Base-by-base conservation (phyloP, 1,284 basidiomycete species). In the Rhodotorula sp. region DNA sequence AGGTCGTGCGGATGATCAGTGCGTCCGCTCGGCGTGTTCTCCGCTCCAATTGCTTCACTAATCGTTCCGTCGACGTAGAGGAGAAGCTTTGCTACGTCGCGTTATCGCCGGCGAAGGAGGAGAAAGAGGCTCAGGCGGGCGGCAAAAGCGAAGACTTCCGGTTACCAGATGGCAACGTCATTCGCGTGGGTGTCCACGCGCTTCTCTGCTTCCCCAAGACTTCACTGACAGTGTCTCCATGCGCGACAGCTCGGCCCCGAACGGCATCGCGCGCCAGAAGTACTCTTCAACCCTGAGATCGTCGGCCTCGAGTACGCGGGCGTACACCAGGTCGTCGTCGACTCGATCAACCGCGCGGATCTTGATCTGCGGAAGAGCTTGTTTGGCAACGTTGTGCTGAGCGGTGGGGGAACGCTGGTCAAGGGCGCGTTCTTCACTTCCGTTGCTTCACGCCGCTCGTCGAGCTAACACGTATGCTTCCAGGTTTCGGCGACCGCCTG, bases 21-120 rank as follows among this genome's bases (percentile, higher is more conserved):
- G 58, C 29, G 72, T 70, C 46, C 2, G n/a, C 32, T 19, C 13
- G n/a, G 20, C n/a, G n/a, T n/a, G n/a, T n/a, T 6, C 19, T 27
- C 29, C 11, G 39, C 20, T 24, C 29, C 15, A 6, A 9, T 24
- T 6, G 15, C 36, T 10, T 36, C 2, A 17, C 13, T 49, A 22
- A 49, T n/a, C 11, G 20, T 17, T 19, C 22, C 22, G 22, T 4
- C 9, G 3, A n/a, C 44, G 56, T 44, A 74, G 76, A 99, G 82
- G 96, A 99, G 83, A 96, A 97, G 80, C 91, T 90, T 70, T 99
- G 95, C 80, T 99, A 98, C 82, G 85, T 99, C 66, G 92, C 95
- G 6, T 79, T 92, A 53, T 93, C 92, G 78, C 92, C 94, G 4
- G 83, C 85, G 5, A 97, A 96, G 81, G 96, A 98, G 81, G 94